Evolutionary conservation across 2,329 filamentous ascomycete genomes (phyloP).

Genomic region (Ophiostoma tasmaniense): DNA sequence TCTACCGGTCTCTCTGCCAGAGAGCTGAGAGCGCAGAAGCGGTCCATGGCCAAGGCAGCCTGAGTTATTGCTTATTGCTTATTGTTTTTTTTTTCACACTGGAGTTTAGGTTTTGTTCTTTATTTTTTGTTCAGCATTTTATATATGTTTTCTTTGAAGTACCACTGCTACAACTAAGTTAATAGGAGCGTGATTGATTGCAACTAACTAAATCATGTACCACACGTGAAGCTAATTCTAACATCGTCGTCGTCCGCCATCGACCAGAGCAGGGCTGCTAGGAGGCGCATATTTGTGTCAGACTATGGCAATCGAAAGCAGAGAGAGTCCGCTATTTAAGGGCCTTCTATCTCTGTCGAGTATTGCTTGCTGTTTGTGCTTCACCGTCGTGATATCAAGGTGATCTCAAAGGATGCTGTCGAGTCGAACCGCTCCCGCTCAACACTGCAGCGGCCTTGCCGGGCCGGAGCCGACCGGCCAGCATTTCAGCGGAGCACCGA

Average conservation of each 20-base stretch:
- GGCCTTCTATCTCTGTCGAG: slow-evolving; percentile 2
- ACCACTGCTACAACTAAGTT: not conserved
- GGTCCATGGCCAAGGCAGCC: not conserved
- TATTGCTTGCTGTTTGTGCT: no score
- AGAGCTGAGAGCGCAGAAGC: not conserved
- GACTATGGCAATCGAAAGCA: not conserved
- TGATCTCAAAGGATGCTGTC: not conserved
- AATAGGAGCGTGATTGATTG: not conserved
- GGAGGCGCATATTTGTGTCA: slow-evolving; percentile 2
- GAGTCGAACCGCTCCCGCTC: slow-evolving; percentile 1
- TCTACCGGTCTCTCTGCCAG: not conserved
- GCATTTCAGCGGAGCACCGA: not conserved
- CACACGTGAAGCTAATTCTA: not conserved
- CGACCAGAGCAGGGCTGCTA: slow-evolving; percentile 5
- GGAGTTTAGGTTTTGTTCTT: not conserved
- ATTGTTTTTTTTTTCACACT: not conserved
- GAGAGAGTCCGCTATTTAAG: not conserved
- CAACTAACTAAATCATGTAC: not conserved
- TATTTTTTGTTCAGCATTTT: no score
- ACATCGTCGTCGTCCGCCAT: not conserved
- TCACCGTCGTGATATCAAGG: no score
- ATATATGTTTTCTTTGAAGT: not conserved
- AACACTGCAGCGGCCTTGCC: not conserved
- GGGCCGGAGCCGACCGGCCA: not conserved
- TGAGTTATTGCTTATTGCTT: not conserved